A percentile compares a stretch with the other conserved stretches of the same genome.
These are phyloP conservation scores for Fusarium subtropicale DNA, from an alignment of 2,329 filamentous ascomycete genomes.

Conservation along the genomic window DNA sequence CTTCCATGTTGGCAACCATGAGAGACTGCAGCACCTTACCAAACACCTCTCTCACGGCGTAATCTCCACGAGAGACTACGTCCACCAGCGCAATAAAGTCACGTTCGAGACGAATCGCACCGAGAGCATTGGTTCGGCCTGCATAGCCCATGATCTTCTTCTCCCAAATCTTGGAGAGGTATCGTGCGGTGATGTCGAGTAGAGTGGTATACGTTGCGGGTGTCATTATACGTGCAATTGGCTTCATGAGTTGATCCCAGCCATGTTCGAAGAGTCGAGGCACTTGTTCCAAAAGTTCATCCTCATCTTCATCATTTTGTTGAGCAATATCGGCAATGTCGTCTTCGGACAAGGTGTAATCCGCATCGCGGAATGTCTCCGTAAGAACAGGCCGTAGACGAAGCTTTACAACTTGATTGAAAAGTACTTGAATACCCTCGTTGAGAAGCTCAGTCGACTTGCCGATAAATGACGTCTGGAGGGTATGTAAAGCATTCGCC, in stretches of 20 bases:
- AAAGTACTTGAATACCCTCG: constrained; percentile 87
- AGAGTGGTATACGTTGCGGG: constrained; percentile 79
- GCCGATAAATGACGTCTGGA: constrained; percentile 77
- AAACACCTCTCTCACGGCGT: constrained; percentile 82
- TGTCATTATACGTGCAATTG: constrained; percentile 87
- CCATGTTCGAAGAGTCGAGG: constrained; percentile 82
- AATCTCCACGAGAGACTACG: constrained; percentile 76
- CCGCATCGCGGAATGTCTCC: constrained; percentile 91
- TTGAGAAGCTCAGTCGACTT: constrained; percentile 86
- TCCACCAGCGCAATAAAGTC: constrained; percentile 82
- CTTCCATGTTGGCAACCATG: constrained; percentile 92
- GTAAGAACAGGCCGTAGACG: constrained; percentile 85
- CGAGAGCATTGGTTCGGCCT: constrained; percentile 82
- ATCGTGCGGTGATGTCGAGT: constrained; percentile 76
- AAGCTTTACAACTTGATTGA: constrained; percentile 86
- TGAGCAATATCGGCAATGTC: constrained; percentile 68
- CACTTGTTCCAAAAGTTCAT: constrained; percentile 73
- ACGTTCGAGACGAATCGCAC: constrained; percentile 84
- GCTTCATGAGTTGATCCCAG: constrained; percentile 88
- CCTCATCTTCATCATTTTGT: constrained; percentile 66
- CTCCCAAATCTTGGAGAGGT: constrained; percentile 83
- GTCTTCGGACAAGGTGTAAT: constrained; percentile 79
- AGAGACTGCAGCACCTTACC: constrained; percentile 81
- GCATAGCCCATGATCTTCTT: constrained; percentile 87
- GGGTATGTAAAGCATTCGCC: constrained; percentile 71